These are phyloP conservation scores for Samsoniella hepiali DNA, from an alignment of 2,329 filamentous ascomycete genomes.

Conservation along the genomic window DNA sequence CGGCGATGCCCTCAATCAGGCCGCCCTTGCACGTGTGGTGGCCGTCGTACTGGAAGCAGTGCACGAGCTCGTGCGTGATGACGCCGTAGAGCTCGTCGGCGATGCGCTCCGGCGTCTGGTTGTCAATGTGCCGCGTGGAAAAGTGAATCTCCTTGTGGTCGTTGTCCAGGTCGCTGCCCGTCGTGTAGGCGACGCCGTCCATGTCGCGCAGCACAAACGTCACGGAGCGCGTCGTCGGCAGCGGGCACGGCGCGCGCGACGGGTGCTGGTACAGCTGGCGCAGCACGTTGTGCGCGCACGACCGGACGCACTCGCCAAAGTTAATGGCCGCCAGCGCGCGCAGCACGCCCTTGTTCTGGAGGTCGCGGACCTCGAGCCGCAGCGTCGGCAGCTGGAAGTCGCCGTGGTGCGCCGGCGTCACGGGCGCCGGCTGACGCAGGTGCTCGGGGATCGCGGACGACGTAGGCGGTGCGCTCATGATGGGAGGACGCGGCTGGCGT, in stretches of 20 bases:
- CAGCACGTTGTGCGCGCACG: constrained; percentile 66
- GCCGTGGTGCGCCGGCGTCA: constrained; percentile 7
- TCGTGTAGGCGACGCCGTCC: constrained; percentile 86
- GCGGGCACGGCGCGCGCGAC: constrained; percentile 37
- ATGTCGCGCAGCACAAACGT: constrained; percentile 79
- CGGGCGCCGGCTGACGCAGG: background rate
- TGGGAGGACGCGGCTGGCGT: background rate
- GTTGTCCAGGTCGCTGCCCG: constrained; percentile 69
- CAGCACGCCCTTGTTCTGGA: constrained; percentile 56
- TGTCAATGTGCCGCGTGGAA: constrained; percentile 69
- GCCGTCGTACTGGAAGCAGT: constrained; percentile 85
- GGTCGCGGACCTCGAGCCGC: constrained; percentile 57
- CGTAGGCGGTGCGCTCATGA: constrained; percentile 1
- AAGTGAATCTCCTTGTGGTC: constrained; percentile 95
- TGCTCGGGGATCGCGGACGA: constrained; percentile 16
- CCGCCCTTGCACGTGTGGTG: constrained; percentile 64
- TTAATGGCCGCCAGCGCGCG: constrained; percentile 67
- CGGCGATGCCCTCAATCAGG: constrained; percentile 85
- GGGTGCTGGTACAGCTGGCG: constrained; percentile 64
- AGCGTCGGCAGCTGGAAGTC: constrained; percentile 51
- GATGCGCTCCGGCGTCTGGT: constrained; percentile 42
- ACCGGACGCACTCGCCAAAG: constrained; percentile 57
- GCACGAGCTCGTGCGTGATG: constrained; percentile 87
- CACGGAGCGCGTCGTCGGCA: constrained; percentile 73
- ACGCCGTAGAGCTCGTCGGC: constrained; percentile 73